Evolutionary conservation across 1,284 basidiomycete genomes (phyloP), one percentile per base, ranked within the genome.

Genomic region (Stereum hirsutum): DNA sequence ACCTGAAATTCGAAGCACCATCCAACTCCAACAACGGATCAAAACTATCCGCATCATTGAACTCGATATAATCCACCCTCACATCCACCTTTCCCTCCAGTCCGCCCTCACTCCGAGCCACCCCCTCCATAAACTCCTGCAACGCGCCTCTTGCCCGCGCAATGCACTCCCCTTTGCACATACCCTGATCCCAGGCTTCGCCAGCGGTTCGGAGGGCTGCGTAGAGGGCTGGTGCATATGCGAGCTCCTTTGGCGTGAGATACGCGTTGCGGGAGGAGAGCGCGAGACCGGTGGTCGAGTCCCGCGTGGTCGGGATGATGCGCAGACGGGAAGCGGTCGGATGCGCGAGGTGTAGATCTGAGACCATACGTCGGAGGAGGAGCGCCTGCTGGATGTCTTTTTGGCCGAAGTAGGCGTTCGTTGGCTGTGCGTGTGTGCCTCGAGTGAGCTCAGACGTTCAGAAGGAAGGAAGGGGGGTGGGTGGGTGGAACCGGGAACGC

Each of bases 331-430:
- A 64, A 0, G 81, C 64, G 8, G 75, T 68, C 0, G 90, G 95
- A 56, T 90, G 74, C 5, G 85, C 65, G 12, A 93, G 64, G 15
- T 95, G 75, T 1, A 98, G 72, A 60, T 99, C 95, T 25, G 73
- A 68, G 41, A 79, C 77, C 61, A 99, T 73, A n/a, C 87, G 81
- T 35, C 86, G 82, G 19, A 99, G 72, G 17, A 99, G 65, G 6
- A 98, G 65, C 0, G 88, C 90, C 60, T 99, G 95, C 59, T 99
- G 95, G 44, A 99, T 97, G 58, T 99, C 95, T 61, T 99, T 99
- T 63, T 98, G 95, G 0, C 96, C 95, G 56, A 99, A 97, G 62
- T 98, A 99, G 19, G 89, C 82, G 45, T 81, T 78, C 42, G 89
- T 89, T 2, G 95, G 95, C 88, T 93, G 55, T 5, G 19, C 5